Percentiles rank a stretch among this genome's conserved stretches.
Conservation (phyloP, 495 filamentous ascomycete species). For the Clavariopsis aquatica region DNA sequence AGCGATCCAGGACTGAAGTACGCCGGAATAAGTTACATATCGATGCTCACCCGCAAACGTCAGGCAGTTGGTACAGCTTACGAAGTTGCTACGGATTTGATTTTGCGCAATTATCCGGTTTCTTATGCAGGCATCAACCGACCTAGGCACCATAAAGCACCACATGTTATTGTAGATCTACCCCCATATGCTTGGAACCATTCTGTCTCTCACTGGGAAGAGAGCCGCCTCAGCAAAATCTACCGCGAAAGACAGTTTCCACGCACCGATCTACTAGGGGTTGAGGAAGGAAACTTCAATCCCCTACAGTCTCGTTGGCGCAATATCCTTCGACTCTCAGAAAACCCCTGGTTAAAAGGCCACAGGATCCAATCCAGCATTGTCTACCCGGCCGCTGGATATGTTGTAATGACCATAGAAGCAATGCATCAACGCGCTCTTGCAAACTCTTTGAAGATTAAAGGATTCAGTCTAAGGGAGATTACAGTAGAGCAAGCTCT, state of each 20-base stretch:
- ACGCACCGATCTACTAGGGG: slow-evolving; percentile 19
- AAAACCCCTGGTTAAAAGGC: slow-evolving; percentile 20
- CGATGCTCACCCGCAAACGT: too few relatives aligned
- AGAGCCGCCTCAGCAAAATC: slow-evolving; percentile 14
- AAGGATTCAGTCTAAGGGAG: slow-evolving; percentile 20
- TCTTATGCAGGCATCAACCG: too few relatives aligned
- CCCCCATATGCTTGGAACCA: slow-evolving; percentile 28
- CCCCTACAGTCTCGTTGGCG: slow-evolving; percentile 20
- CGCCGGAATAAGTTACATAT: slow-evolving; percentile 14
- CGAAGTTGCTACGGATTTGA: too few relatives aligned
- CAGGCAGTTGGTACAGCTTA: too few relatives aligned
- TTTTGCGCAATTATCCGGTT: too few relatives aligned
- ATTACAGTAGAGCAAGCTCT: neutral
- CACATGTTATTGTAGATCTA: slow-evolving; percentile 6
- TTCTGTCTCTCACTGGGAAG: slow-evolving; percentile 14
- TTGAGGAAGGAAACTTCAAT: slow-evolving; percentile 8
- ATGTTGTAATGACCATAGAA: slow-evolving; percentile 22
- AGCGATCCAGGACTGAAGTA: slow-evolving; percentile 5
- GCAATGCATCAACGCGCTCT: slow-evolving; percentile 8
- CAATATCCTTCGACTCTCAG: slow-evolving; percentile 23
- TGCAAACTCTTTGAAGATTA: too few relatives aligned
- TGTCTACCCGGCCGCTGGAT: slow-evolving; percentile 24
- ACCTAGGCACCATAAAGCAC: neutral
- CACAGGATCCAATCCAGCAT: slow-evolving; percentile 24
- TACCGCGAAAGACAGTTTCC: slow-evolving; percentile 6